Base-by-base conservation (phyloP, 495 filamentous ascomycete genomes). In the Hypoxylon rickii region DNA sequence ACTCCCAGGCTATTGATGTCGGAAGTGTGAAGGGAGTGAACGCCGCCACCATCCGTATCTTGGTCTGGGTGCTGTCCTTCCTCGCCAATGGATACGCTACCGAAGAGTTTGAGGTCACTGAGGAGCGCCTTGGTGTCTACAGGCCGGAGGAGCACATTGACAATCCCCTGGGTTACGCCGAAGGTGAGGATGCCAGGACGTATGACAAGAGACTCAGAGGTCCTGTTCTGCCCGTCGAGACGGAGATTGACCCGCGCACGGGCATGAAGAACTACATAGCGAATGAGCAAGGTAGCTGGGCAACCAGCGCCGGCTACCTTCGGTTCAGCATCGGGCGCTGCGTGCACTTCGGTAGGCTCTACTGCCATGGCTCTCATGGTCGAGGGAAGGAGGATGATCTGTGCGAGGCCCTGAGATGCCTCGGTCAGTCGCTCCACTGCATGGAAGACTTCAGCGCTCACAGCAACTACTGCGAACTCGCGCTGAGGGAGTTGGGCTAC, bases 211-310 rank as follows among this genome's bases (percentile, higher is more conserved):
- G 94, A 8, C 82, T 97, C 8, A 84, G 94, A 29, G 83, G 82
- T 1, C 92, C 89, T 0, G 83, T 97, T 12, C 73, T 79, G 36
- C 82, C 83, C 1, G 66, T 81, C 17, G 94, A 98, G 64, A 84
- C 96, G 16, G 87, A 90, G 21, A 81, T 97, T 42, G 94, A 97
- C 65, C 79, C 76, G 3, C 70, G 86, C 3, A 96, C 92, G 3
- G 92, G 90, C 10, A 96, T 98, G 93, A 98, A 98, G 74, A 97
- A 97, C 68, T 98, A 98, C 71, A 97, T 98, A 55, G 88, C 92
- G 33, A 97, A 97, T 61, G 94, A 97, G 68, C 68, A 64, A 6
- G 90, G 92, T 2, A 76, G 77, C 43, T 93, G 89, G 87, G 89
- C 91, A 0, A 98, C 94, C 7, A 95, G 90, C 41, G 68, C 86